phyloP scores from a whole-genome alignment of 2,329 filamentous ascomycete species.

The Akanthomyces uredinophilus region DNA sequence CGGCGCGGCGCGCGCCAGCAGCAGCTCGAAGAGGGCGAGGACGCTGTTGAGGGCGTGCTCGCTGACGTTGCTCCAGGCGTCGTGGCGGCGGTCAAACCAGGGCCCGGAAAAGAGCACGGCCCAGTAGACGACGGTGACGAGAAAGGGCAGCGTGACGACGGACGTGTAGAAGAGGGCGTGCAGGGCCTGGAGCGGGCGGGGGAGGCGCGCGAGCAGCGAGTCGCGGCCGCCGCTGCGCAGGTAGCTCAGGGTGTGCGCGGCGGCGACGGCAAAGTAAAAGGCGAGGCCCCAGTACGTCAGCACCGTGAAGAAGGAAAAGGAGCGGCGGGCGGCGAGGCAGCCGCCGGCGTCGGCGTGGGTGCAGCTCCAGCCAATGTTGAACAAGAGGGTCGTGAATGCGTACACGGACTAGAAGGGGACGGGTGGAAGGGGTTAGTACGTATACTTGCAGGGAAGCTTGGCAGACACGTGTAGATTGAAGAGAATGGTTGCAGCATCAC shows the following conservation, averaged over 20 bases:
- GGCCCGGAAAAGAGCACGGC: conserved; percentile 47
- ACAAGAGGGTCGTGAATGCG: conserved; percentile 63
- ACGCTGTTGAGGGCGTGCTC: conserved; percentile 69
- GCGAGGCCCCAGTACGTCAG: conserved; percentile 77
- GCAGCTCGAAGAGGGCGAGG: conserved; percentile 72
- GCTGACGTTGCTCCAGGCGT: conserved; percentile 62
- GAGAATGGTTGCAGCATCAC: background rate
- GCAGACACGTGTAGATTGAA: background rate
- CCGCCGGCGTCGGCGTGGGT: conserved; percentile 40
- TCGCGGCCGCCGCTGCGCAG: conserved; percentile 36
- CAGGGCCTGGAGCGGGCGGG: conserved; percentile 57
- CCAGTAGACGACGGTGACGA: conserved; percentile 72
- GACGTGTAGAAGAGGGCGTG: conserved; percentile 62
- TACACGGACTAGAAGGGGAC: conserved; percentile 52
- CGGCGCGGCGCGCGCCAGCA: conserved; percentile 60
- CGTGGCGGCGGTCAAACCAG: conserved; percentile 49
- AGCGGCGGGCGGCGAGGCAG: conserved; percentile 42
- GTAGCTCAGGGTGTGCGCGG: conserved; percentile 66
- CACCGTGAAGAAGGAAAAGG: conserved; percentile 79
- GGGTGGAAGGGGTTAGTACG: background rate
- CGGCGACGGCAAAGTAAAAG: conserved; percentile 69
- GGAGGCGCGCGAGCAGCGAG: conserved; percentile 54
- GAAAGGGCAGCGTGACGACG: conserved; percentile 57
- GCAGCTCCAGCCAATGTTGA: conserved; percentile 62
- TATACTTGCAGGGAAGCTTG: no score